Evolutionary conservation across 2,329 filamentous ascomycete genomes (phyloP).

Genomic region (Knufia petricola): DNA sequence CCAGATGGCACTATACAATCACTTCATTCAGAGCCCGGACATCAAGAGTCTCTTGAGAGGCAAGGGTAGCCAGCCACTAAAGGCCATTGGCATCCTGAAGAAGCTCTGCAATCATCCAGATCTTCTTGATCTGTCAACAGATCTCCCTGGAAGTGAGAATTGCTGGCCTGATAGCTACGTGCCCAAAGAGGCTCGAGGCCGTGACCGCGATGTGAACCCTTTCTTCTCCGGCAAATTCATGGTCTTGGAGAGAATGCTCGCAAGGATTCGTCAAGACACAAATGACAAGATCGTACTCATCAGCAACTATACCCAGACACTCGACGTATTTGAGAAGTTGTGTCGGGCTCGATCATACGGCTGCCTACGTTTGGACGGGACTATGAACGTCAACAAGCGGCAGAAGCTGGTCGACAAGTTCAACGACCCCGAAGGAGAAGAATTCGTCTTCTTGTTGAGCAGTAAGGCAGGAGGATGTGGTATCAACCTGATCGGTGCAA

Average conservation of each 20-base stretch:
- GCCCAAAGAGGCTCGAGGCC: conserved; percentile 73
- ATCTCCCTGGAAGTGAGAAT: conserved; percentile 77
- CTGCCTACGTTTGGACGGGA: conserved; percentile 80
- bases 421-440: conserved; percentile 80
- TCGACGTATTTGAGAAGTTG: conserved; percentile 86
- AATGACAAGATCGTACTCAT: conserved; percentile 99
- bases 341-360: conserved; percentile 81
- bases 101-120: conserved; percentile 98
- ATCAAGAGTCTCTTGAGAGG: conserved; percentile 86
- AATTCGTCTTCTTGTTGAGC: conserved; percentile 92
- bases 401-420: conserved; percentile 97
- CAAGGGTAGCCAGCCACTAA: conserved; percentile 90
- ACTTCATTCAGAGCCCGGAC: conserved; percentile 91
- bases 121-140: conserved; percentile 68
- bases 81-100: conserved; percentile 92
- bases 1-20: conserved; percentile 87
- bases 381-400: conserved; percentile 95
- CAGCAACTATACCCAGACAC: conserved; percentile 93
- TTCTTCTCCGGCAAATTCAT: conserved; percentile 99
- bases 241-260: conserved; percentile 95
- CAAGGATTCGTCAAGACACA: conserved; percentile 86
- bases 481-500: conserved; percentile 89
- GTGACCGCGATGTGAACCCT: conserved; percentile 83
- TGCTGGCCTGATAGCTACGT: conserved; percentile 80
- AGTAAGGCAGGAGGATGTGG: conserved; percentile 96